Evolutionary conservation across 2,329 filamentous ascomycete species (phyloP), one percentile per base, ranked within the genome.

Genomic region (Cladosporium sphaerospermum): DNA sequence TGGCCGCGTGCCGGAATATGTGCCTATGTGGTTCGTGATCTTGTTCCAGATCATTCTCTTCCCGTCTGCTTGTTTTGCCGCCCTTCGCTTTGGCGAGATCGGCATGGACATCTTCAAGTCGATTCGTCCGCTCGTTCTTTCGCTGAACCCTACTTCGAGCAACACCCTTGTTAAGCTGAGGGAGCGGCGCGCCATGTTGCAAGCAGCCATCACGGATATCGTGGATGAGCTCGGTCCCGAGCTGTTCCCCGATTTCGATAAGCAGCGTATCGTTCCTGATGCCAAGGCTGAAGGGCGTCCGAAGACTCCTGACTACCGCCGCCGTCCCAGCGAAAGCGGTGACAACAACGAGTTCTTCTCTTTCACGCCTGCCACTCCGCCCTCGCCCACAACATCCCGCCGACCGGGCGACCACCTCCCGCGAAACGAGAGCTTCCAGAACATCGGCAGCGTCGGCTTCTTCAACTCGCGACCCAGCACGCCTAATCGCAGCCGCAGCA

Each of bases 21-120:
- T 96, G 32, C 88, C 91, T 1, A 79, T 91, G 54, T 95, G 86
- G 82, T 68, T 83, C 18, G 80, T 95, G 9, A 83, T 91, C 58
- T 68, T 89, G 9, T 80, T 83, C 37, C 87, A 90, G 46, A 85
- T 88, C 74, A 77, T 89, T 45, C 74, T 95, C 59, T 96, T 96
- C 76, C 87, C 91, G 5, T 80, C 84, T 19, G 86, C 96, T 62
- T 96, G 91, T 0, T 96, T 95, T 69, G 91, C 90, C 4, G 89
- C 93, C 6, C 83, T 99, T 49, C 86, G 93, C 9, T 95, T 97
- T 60, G 93, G 93, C 44, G 93, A 99, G 73, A 86, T 95, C n/a
- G 93, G 92, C 49, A 96, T 99, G 90, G 93, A 99, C 67, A 96
- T 99, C 53, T 76, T 93, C 74, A 99, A 97, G 72, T 97, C 92